phyloP scores from a whole-genome alignment of 371 early-diverging fungal genomes.

The Dichotomocladium elegans region DNA sequence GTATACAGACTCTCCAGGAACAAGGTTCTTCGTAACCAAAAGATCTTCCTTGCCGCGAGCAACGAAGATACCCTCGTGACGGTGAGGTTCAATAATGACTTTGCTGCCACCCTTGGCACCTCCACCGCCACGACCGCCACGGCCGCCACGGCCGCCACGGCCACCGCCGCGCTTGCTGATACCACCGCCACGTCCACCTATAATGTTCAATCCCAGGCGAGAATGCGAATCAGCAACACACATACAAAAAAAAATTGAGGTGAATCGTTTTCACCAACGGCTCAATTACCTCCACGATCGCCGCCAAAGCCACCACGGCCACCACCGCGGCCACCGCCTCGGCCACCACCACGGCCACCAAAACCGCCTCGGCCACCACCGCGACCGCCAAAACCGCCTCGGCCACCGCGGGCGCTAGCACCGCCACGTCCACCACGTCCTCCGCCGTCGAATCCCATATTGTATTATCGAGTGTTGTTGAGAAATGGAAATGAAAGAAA shows the following conservation, averaged over 20 bases:
- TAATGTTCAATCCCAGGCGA: no score
- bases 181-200: conserved; percentile 7
- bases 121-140: conserved; percentile 47
- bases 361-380: conserved; percentile 46
- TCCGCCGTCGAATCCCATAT: conserved; percentile 8
- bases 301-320: conserved; percentile 16
- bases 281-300: conserved; percentile 5
- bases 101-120: conserved; percentile 88
- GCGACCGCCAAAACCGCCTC: conserved; percentile 30
- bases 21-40: conserved; percentile 98
- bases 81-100: conserved; percentile 96
- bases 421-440: not conserved
- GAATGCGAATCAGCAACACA: no score
- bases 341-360: conserved; percentile 11
- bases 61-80: conserved; percentile 96
- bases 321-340: conserved; percentile 5
- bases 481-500: no score
- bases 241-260: no score
- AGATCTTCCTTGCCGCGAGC: conserved; percentile 99
- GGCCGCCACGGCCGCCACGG: conserved; percentile 26
- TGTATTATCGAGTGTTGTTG: not conserved
- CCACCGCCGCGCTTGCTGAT: conserved; percentile 43
- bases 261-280: not conserved
- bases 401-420: not conserved
- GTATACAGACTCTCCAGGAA: conserved; percentile 98